Evolutionary conservation across 352 stramenopile species (phyloP).

Genomic region (Aphanomyces astaci): DNA sequence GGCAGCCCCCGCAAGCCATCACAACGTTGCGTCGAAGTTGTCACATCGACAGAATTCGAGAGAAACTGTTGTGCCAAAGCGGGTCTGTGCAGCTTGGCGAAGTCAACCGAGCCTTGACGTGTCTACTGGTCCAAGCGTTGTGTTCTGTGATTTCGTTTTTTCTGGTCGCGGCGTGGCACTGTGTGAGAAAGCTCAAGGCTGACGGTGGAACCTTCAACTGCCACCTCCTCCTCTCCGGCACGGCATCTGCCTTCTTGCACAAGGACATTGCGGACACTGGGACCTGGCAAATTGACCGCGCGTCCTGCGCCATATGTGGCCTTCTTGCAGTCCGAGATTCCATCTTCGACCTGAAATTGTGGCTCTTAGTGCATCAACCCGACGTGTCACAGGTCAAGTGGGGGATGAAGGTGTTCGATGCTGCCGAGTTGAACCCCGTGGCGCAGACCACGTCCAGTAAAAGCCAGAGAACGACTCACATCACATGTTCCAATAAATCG

Average conservation of each 20-base stretch:
- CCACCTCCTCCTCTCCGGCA: neutral
- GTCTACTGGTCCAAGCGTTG: neutral
- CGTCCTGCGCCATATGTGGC: neutral
- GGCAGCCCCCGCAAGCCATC: neutral
- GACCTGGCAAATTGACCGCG: neutral
- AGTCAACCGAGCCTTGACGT: neutral
- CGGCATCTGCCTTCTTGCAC: neutral
- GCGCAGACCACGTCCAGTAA: too few relatives aligned
- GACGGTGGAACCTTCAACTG: neutral
- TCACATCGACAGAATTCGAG: neutral
- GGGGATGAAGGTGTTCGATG: neutral
- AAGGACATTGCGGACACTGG: neutral
- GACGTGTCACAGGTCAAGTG: neutral
- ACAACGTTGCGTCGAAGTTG: neutral
- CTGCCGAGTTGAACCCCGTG: neutral
- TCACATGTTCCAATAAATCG: neutral
- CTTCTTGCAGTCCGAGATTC: neutral
- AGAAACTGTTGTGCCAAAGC: too few relatives aligned
- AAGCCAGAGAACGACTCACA: too few relatives aligned
- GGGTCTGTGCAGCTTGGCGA: neutral
- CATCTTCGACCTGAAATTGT: slow-evolving; percentile 10
- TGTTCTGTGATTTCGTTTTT: neutral
- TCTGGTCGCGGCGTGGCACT: neutral
- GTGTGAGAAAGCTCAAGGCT: neutral
- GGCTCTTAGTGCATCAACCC: neutral